Evolutionary conservation across 2,329 filamentous ascomycete species (phyloP), one percentile per base, ranked within the genome.

Genomic region (Trichoderma harzianum): DNA sequence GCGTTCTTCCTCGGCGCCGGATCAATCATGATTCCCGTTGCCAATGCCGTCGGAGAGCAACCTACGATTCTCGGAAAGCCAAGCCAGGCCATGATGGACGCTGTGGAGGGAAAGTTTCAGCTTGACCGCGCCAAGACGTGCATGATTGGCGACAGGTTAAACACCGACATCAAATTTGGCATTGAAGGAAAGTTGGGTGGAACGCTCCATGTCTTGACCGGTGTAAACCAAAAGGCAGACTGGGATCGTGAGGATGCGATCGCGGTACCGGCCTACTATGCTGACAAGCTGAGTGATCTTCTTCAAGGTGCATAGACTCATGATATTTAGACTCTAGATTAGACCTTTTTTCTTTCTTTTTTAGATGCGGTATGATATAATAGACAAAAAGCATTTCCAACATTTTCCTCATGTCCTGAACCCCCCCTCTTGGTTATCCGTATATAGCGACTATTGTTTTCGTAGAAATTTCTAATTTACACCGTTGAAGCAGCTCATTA

Each of bases 31-130:
- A 90, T 93, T 30, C 93, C 94, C 2, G 83, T 99, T 72, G 86
- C 91, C 69, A 92, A 92, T 80, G 93, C 93, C 86, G 85, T 88
- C 5, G 86, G 86, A 21, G 83, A 89, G 79, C 86, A 92, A 77
- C 95, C 96, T 1, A 82, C 94, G 36, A 90, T 93, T 3, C 84
- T 98, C 53, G 96, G 96, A 0, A 99, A 99, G 84, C 96, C 96
- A 3, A 97, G 94, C 80, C 94, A 97, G 84, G 95, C 95, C 5
- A 99, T 99, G 96, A 97, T 99, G 95, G 95, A 98, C 81, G 94
- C 96, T 3, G 92, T 99, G 71, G 95, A 98, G 85, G 95, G 95
- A 72, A 97, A 97, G 82, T 98, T 98, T 81, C 87, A 92, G 76
- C 92, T 99, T 69, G 91, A 98, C 80, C 89, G 95, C 47, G 89